Percentiles rank a stretch among this genome's conserved stretches.
Evolutionary conservation across 1,139 yeast genomes (phyloP).

Genomic region (Pichia sp.): DNA sequence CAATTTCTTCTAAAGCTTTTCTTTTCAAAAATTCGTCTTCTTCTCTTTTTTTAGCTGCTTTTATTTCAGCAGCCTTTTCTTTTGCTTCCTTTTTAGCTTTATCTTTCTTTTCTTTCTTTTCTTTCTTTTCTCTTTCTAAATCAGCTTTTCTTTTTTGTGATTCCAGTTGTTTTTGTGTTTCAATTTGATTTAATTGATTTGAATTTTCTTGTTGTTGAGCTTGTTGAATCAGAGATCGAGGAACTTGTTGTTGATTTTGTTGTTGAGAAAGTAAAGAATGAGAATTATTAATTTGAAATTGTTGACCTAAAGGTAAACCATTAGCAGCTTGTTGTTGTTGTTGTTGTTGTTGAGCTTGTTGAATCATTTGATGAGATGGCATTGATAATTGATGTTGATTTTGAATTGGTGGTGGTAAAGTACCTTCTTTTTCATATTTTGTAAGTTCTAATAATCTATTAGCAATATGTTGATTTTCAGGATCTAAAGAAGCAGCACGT

Average conservation of each 20-base stretch:
- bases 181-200: slow-evolving; percentile 1
- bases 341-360: slow-evolving; percentile 29
- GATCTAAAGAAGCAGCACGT: slow-evolving; percentile 93
- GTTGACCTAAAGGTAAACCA: slow-evolving; percentile 24
- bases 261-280: slow-evolving; percentile 4
- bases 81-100: not conserved
- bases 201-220: slow-evolving; percentile 5
- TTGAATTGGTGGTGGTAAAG: slow-evolving; percentile 56
- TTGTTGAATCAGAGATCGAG: slow-evolving; percentile 7
- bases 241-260: slow-evolving; percentile 7
- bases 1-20: not conserved
- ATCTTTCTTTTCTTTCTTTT: not conserved
- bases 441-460: slow-evolving; percentile 83
- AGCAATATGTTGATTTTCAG: slow-evolving; percentile 89
- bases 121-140: not conserved
- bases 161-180: slow-evolving; percentile 4
- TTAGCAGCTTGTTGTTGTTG: slow-evolving; percentile 27
- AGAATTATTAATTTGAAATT: slow-evolving; percentile 20
- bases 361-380: slow-evolving; percentile 32
- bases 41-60: not conserved
- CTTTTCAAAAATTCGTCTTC: not conserved
- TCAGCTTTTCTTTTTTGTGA: not conserved
- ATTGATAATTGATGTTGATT: slow-evolving; percentile 39
- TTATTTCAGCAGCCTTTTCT: not conserved
- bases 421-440: slow-evolving; percentile 67